These are phyloP conservation scores for Meyerozyma elateridarum DNA, from an alignment of 1,139 yeast genomes.

Conservation along the genomic window DNA sequence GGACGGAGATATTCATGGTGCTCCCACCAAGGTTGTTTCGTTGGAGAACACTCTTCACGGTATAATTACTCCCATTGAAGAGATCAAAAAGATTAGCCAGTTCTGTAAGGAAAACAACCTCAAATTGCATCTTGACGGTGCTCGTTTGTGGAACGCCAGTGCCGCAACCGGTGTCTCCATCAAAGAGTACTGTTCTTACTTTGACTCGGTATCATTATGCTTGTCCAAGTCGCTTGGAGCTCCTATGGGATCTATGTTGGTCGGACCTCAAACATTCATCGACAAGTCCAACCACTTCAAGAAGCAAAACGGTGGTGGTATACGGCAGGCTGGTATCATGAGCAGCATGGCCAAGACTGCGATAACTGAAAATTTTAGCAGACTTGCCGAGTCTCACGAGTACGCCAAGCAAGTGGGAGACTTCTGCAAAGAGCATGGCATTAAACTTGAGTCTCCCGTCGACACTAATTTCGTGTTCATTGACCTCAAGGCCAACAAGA, in stretches of 20 bases:
- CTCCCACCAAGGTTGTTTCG: slow-evolving; percentile 82
- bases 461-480: slow-evolving; percentile 85
- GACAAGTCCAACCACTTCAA: slow-evolving; percentile 79
- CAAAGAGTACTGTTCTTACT: slow-evolving; percentile 67
- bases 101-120: slow-evolving; percentile 66
- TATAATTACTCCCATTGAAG: slow-evolving; percentile 74
- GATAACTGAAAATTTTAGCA: slow-evolving; percentile 66
- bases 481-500: slow-evolving; percentile 54
- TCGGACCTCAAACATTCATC: slow-evolving; percentile 59
- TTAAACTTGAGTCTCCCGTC: slow-evolving; percentile 67
- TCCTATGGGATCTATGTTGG: slow-evolving; percentile 88
- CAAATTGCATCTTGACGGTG: slow-evolving; percentile 85
- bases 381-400: slow-evolving; percentile 59
- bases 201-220: slow-evolving; percentile 87
- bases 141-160: slow-evolving; percentile 90
- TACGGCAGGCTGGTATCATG: slow-evolving; percentile 84
- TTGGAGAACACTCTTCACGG: slow-evolving; percentile 90
- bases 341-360: slow-evolving; percentile 80
- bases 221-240: slow-evolving; percentile 91
- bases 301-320: slow-evolving; percentile 94
- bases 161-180: slow-evolving; percentile 69
- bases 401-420: slow-evolving; percentile 64
- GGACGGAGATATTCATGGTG: slow-evolving; percentile 81
- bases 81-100: slow-evolving; percentile 63
- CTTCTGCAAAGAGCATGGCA: slow-evolving; percentile 50